Evolutionary conservation across 1,284 basidiomycete genomes (phyloP).

Genomic region (Fomitopsis palustris): DNA sequence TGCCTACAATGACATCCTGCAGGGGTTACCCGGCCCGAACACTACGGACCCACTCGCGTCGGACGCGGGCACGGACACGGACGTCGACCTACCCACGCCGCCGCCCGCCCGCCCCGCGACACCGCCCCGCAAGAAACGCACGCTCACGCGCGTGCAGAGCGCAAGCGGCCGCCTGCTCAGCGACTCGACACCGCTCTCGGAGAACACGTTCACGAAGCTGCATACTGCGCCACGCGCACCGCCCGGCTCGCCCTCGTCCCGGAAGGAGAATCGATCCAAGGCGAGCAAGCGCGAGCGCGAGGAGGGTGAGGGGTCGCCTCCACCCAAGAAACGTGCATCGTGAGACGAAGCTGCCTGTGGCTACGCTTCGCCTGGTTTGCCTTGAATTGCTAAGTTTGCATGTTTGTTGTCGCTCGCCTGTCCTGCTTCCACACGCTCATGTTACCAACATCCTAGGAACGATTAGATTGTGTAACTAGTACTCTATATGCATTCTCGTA

Average conservation of each 20-base stretch:
- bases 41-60: neutral
- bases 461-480: neutral
- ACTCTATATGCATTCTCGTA: neutral
- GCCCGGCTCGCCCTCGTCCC: neutral
- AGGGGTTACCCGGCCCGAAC: conserved; percentile 8
- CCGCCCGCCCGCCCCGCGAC: neutral
- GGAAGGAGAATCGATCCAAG: neutral
- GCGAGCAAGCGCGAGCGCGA: conserved; percentile 1
- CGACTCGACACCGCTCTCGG: neutral
- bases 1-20: conserved; percentile 59
- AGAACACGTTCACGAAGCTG: conserved; percentile 6
- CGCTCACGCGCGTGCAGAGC: conserved; percentile 8
- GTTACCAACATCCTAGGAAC: neutral
- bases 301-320: neutral
- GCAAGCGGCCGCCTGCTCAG: conserved; percentile 3
- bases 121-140: neutral
- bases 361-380: neutral
- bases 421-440: neutral
- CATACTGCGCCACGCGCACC: neutral
- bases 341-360: neutral
- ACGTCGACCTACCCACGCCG: neutral
- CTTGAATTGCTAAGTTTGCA: neutral
- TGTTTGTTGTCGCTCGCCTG: neutral
- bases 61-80: neutral
- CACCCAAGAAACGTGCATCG: neutral